phyloP scores from a whole-genome alignment of 108 stramenopile genomes.

The Seminavis robusta region DNA sequence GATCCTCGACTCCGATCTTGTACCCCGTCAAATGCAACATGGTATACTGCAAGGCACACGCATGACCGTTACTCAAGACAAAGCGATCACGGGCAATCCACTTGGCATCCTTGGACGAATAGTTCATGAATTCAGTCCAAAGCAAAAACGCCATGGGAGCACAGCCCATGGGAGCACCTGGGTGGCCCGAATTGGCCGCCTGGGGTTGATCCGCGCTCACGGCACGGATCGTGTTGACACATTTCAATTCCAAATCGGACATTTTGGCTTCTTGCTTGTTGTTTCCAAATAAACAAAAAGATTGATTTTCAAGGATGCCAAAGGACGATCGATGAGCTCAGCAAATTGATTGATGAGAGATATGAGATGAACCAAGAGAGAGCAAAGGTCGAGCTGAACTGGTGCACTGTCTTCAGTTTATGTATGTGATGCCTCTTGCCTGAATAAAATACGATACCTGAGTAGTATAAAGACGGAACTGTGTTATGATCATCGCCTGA shows the following conservation, averaged over 20 bases:
- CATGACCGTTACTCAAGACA: slow-evolving; percentile 96
- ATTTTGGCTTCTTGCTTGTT: slow-evolving; percentile 34
- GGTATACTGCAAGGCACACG: slow-evolving; percentile 95
- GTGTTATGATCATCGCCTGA: no score
- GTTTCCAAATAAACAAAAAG: no score
- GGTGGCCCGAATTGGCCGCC: slow-evolving; percentile 94
- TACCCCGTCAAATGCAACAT: slow-evolving; percentile 98
- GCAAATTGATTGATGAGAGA: no score
- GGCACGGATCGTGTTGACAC: slow-evolving; percentile 94
- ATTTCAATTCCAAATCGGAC: slow-evolving; percentile 67
- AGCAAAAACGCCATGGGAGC: slow-evolving; percentile 98
- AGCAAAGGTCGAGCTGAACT: no score
- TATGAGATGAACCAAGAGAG: no score
- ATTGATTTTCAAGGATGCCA: no score
- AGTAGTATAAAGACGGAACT: no score
- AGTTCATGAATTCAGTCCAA: slow-evolving; percentile 86
- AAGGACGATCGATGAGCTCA: no score
- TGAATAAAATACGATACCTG: no score
- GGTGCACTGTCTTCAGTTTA: no score
- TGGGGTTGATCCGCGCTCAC: slow-evolving; percentile 92
- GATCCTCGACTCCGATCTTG: slow-evolving; percentile 79
- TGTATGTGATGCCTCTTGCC: no score
- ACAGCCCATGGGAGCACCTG: slow-evolving; percentile 98
- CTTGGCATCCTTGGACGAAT: slow-evolving; percentile 71
- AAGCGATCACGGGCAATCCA: slow-evolving; percentile 98